Percentiles rank a stretch among this genome's conserved stretches.
These are phyloP conservation scores for Penicillium glabrum DNA, from an alignment of 2,329 filamentous ascomycete genomes.

Conservation along the genomic window DNA sequence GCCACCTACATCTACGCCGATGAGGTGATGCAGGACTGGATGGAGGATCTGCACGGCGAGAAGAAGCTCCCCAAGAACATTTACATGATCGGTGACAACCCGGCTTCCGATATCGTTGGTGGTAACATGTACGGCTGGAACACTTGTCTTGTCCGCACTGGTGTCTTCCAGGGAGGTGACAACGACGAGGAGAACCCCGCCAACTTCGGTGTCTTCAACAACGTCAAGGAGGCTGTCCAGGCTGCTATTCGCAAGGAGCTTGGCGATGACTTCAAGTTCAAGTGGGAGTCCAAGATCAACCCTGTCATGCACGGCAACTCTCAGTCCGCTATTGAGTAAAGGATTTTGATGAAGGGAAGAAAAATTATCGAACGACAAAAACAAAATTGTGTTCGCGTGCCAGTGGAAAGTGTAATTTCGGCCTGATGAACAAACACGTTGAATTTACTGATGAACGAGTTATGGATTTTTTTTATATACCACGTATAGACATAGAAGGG, in stretches of 20 bases:
- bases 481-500: conserved; percentile 1
- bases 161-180: conserved; percentile 73
- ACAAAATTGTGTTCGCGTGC: not conserved
- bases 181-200: conserved; percentile 77
- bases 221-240: conserved; percentile 70
- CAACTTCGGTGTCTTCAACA: conserved; percentile 72
- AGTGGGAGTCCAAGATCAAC: conserved; percentile 70
- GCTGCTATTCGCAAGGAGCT: conserved; percentile 68
- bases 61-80: conserved; percentile 67
- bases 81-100: conserved; percentile 78
- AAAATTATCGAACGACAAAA: not conserved
- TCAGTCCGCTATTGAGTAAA: conserved; percentile 57
- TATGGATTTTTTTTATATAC: conserved; percentile 4
- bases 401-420: not conserved
- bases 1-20: conserved; percentile 77
- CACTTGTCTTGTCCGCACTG: conserved; percentile 73
- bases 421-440: conserved; percentile 1
- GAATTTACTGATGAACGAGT: conserved; percentile 1
- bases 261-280: conserved; percentile 70
- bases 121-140: conserved; percentile 83
- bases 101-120: conserved; percentile 70
- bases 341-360: not conserved
- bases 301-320: conserved; percentile 58
- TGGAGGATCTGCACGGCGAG: conserved; percentile 73
- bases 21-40: conserved; percentile 70